phyloP scores from a whole-genome alignment of 1,284 basidiomycete species.

The Hemileia vastatrix region DNA sequence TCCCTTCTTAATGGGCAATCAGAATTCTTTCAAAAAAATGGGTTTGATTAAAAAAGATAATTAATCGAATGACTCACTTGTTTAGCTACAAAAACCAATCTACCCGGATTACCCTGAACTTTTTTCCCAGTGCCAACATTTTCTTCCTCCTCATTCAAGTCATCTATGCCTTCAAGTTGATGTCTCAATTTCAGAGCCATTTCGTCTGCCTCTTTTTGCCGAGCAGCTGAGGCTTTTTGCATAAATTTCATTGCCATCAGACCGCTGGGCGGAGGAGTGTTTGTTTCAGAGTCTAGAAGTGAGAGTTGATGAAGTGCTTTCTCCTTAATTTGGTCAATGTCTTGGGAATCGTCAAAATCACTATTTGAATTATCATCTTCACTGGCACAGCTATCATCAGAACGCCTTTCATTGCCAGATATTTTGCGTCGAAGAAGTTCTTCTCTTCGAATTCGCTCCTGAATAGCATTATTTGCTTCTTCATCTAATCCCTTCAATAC shows the following conservation, averaged over 20 bases:
- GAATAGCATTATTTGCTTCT: slow-evolving; percentile 37
- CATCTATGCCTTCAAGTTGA: slow-evolving; percentile 26
- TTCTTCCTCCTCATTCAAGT: slow-evolving; percentile 22
- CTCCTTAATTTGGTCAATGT: slow-evolving; percentile 6
- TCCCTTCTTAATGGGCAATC: too few species aligned
- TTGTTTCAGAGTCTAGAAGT: slow-evolving; percentile 34
- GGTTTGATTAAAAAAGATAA: not conserved
- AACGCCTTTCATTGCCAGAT: slow-evolving; percentile 26
- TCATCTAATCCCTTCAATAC: slow-evolving; percentile 25
- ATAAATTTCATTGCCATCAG: slow-evolving; percentile 43
- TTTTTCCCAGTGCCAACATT: slow-evolving; percentile 22
- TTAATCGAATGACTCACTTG: slow-evolving; percentile 1
- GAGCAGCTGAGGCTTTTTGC: slow-evolving; percentile 38
- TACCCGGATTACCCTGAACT: slow-evolving; percentile 22
- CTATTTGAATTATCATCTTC: slow-evolving; percentile 25
- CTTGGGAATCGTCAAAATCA: slow-evolving; percentile 24
- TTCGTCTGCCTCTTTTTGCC: slow-evolving; percentile 28
- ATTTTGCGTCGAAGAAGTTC: slow-evolving; percentile 37
- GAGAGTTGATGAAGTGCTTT: slow-evolving; percentile 9
- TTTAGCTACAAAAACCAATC: slow-evolving; percentile 12
- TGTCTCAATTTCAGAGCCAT: slow-evolving; percentile 30
- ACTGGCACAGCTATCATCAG: slow-evolving; percentile 18
- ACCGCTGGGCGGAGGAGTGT: not conserved
- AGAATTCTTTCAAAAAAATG: too few species aligned
- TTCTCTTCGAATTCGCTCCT: slow-evolving; percentile 37